phyloP scores from a whole-genome alignment of 2,329 filamentous ascomycete species.

The Colletotrichum sp. region DNA sequence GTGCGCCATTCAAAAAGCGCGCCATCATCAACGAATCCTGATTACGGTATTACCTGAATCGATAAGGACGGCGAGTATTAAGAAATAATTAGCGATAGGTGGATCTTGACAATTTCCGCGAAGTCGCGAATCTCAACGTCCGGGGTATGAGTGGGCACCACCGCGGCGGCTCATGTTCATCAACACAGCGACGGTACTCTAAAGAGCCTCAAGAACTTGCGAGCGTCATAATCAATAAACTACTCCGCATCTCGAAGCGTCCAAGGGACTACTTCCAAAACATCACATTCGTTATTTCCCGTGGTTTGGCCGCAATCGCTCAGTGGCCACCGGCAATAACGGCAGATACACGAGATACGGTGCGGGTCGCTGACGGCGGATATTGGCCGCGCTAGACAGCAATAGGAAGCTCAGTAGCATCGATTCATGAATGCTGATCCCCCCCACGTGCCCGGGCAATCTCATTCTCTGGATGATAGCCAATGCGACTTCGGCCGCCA shows the following conservation, averaged over 20 bases:
- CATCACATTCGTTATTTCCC: background rate
- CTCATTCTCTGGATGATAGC: background rate
- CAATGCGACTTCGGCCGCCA: background rate
- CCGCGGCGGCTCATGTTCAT: background rate
- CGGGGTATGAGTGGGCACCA: background rate
- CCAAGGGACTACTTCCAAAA: background rate
- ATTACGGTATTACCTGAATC: too few species aligned
- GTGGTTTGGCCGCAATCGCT: background rate
- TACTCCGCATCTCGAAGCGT: rapidly evolving
- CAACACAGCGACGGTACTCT: rapidly evolving
- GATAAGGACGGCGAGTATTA: too few species aligned
- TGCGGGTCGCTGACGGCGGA: background rate
- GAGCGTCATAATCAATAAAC: background rate
- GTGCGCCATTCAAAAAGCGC: too few species aligned
- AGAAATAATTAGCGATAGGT: too few species aligned
- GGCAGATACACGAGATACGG: background rate
- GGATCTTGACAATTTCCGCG: background rate
- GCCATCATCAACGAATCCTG: too few species aligned
- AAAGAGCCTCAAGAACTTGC: background rate
- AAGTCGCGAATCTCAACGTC: background rate
- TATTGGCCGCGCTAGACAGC: background rate
- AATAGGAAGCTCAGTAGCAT: background rate
- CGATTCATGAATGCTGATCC: background rate
- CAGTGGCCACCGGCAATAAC: background rate
- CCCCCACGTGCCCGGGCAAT: background rate